Evolutionary conservation across 441 rosid species (phyloP), one percentile per base, ranked within the genome.

Genomic region (Populus trichocarpa): DNA sequence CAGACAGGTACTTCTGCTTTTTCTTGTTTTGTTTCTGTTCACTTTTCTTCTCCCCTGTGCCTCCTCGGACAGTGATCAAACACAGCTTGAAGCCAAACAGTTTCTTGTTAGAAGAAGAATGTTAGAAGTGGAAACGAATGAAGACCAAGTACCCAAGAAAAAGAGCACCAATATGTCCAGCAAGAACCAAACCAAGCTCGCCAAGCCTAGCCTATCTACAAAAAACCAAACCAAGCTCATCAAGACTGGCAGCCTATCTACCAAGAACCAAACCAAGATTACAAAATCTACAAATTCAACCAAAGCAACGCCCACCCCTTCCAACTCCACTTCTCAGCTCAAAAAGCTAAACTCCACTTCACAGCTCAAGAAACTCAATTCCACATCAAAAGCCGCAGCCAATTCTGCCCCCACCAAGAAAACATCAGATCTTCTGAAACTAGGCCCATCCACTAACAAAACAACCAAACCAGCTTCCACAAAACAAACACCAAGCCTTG

Each of bases 111-210:
- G 77, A 33, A 86, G 97, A 74, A 85, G 85, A 71, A 65, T 86
- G 81, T 70, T 86, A 66, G 87, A 77, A 32, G 50, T 71, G 67
- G 83, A 82, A 79, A 86, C 84, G n/a, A 26, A 65, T 25, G 57
- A 9, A 38, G 35, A 46, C 12, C 79, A 72, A 2, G 75, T 79
- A 67, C 82, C 84, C 10, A 91, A 88, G 85, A 88, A 85, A 67
- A 88, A 92, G 74, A 83, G 75, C 78, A 81, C 74, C 59, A 63
- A 35, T 26, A 36, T 36, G 12, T 78, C 86, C 73, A 72, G 72
- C 38, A 91, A 88, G 83, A 89, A 88, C 86, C 90, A 89, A 81
- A 88, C 92, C 87, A 88, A 89, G 69, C 87, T 87, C 72, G 8
- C 70, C 9, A 81, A 83, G 16, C 16, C 79, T 63, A 77, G 22